Percentiles rank a stretch among this genome's conserved stretches.
Conservation (phyloP, 257 asterid species). For the Echium plantagineum region DNA sequence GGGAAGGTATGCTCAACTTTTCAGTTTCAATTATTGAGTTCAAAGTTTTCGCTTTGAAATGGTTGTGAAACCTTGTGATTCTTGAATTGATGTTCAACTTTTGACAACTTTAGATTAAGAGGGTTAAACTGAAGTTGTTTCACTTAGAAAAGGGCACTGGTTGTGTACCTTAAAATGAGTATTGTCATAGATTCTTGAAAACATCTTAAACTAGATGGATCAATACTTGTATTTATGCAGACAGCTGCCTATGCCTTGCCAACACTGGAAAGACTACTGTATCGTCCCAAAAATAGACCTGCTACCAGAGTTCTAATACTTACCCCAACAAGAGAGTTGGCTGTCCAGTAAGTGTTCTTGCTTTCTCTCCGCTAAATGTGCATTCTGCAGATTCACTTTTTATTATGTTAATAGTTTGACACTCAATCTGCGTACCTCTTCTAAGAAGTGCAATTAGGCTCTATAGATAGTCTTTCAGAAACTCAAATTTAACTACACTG, state of each 20-base stretch:
- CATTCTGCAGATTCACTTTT: not conserved
- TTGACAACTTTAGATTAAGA: not conserved
- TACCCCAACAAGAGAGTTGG: constrained; percentile 95
- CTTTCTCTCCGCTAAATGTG: not conserved
- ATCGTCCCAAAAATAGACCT: constrained; percentile 76
- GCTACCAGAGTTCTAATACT: constrained; percentile 91
- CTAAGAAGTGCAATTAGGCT: too few relatives aligned
- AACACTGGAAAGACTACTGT: constrained; percentile 77
- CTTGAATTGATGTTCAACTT: not conserved
- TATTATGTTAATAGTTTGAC: too few relatives aligned
- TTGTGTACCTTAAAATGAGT: not conserved
- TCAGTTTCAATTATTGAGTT: not conserved
- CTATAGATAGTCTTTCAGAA: too few relatives aligned
- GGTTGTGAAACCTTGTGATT: not conserved
- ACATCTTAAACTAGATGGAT: not conserved
- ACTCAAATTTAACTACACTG: too few relatives aligned
- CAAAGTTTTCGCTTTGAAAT: not conserved
- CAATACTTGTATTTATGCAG: constrained; percentile 21
- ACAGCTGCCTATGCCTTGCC: constrained; percentile 99
- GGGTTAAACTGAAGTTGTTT: not conserved
- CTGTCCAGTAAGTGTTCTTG: constrained; percentile 76
- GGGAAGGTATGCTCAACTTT: constrained; percentile 55
- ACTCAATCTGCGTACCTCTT: too few relatives aligned
- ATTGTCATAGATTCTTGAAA: not conserved
- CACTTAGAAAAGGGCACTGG: not conserved